Base-by-base conservation (phyloP, 2,329 filamentous ascomycete species). In the Rosellinia necatrix region DNA sequence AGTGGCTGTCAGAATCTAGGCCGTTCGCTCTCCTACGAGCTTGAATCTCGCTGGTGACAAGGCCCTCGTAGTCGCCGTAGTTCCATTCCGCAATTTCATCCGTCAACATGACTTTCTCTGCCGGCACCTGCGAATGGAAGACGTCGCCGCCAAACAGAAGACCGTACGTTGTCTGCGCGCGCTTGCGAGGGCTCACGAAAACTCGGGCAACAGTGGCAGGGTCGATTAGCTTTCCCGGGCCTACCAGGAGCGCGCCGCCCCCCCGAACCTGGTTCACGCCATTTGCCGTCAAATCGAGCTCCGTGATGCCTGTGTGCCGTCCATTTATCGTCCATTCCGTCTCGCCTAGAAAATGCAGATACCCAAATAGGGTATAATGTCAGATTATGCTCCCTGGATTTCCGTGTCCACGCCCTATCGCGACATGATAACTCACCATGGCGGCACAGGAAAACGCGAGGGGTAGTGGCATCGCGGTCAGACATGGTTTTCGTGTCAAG, bases 21-120 rank as follows among this genome's bases (percentile, higher is more conserved):
- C 77, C 78, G 15, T 69, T 66, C 65, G 67, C 71, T 59, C 68
- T 72, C 38, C 63, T 74, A 52, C 59, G 57, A 9, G 66, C 66
- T 47, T 74, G 68, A 49, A 81, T 81, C 63, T 81, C 72, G 7
- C 69, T 64, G 1, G 73, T 15, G 9, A 24, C 15, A 37, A 59
- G 41, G 15, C 53, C 79, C 62, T 82, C 78, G 58, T 82, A 82
- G 25, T 66, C 60, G 12, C 76, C 79, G 66, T 81, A 81, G 59
- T 78, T 72, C 79, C 79, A 81, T 64, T 81, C 79, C 1, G 76
- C 72, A 32, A 81, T 74, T 48, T 75, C 72, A 51, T 79, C 71
- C 3, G 72, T 71, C 1, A 65, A 52, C 2, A 62, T 72, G 9
- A 77, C 71, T 49, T 75, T 75, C 40, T 66, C 67, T 13, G 50